These are phyloP conservation scores for Isoetes engelmannii DNA, from an alignment of 83 land plant genomes.

Conservation along the genomic window DNA sequence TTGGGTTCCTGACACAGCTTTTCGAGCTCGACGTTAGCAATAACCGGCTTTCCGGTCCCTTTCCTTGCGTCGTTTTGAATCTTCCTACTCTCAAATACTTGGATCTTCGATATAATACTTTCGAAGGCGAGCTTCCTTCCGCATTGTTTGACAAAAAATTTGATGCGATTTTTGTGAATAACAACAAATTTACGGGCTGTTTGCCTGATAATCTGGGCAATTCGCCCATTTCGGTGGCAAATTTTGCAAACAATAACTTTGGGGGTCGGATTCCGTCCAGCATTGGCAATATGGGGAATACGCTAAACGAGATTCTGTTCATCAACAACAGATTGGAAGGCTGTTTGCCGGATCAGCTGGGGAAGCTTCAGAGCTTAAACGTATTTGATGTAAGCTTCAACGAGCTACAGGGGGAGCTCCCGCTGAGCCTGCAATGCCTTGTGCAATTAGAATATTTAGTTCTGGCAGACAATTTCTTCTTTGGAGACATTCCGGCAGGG, in stretches of 20 bases:
- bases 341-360: slow-evolving; percentile 44
- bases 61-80: slow-evolving; percentile 42
- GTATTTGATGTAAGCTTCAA: slow-evolving; percentile 64
- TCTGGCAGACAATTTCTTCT: slow-evolving; percentile 43
- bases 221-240: slow-evolving; percentile 56
- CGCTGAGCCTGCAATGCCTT: slow-evolving; percentile 36
- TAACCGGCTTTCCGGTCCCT: slow-evolving; percentile 58
- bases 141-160: slow-evolving; percentile 51
- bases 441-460: slow-evolving; percentile 41
- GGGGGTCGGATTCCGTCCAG: slow-evolving; percentile 45
- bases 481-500: slow-evolving; percentile 46
- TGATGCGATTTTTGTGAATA: slow-evolving; percentile 67
- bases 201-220: slow-evolving; percentile 54
- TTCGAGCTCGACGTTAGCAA: slow-evolving; percentile 72
- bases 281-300: slow-evolving; percentile 36
- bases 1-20: slow-evolving; percentile 33
- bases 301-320: slow-evolving; percentile 45
- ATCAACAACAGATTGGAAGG: slow-evolving; percentile 51
- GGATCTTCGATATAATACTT: slow-evolving; percentile 62
- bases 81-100: slow-evolving; percentile 44
- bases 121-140: slow-evolving; percentile 50
- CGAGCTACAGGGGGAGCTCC: slow-evolving; percentile 43
- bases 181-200: slow-evolving; percentile 42
- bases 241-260: slow-evolving; percentile 56
- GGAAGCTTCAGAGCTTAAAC: slow-evolving; percentile 26